These are phyloP conservation scores for Oryza glaberrima DNA, from an alignment of 176 grass and related monocot species.

Conservation along the genomic window DNA sequence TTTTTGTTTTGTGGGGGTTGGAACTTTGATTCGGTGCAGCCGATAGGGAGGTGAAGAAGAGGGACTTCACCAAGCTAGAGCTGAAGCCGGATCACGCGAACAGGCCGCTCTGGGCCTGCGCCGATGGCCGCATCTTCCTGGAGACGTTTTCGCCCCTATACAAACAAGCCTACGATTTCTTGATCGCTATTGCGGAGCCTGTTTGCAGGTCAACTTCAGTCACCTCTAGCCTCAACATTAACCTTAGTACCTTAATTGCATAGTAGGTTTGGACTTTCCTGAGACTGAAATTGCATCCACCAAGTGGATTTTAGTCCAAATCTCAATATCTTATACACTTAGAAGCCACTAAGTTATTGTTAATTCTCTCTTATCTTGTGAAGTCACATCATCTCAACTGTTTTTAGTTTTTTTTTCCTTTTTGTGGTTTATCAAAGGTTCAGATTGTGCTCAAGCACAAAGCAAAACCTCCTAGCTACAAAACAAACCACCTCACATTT, in stretches of 20 bases:
- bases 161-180: slow-evolving; percentile 96
- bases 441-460: neutral
- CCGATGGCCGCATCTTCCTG: slow-evolving; percentile 86
- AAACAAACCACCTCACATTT: neutral
- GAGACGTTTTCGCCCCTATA: slow-evolving; percentile 96
- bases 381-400: neutral
- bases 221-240: neutral
- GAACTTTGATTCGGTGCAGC: slow-evolving; percentile 32
- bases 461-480: neutral
- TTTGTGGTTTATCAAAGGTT: neutral
- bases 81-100: slow-evolving; percentile 79
- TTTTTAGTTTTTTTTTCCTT: neutral
- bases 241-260: neutral
- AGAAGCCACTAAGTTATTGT: too few relatives aligned
- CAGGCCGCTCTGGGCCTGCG: slow-evolving; percentile 88
- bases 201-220: slow-evolving; percentile 70
- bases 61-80: slow-evolving; percentile 91
- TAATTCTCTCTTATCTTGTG: too few relatives aligned
- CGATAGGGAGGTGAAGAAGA: slow-evolving; percentile 83
- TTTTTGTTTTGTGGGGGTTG: slow-evolving; percentile 16
- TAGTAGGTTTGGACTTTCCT: slow-evolving; percentile 5
- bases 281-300: slow-evolving; percentile 3
- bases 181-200: slow-evolving; percentile 92
- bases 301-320: neutral
- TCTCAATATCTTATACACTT: neutral